Base-by-base conservation (phyloP, 306 rosid genomes). In the Prunus armeniaca region DNA sequence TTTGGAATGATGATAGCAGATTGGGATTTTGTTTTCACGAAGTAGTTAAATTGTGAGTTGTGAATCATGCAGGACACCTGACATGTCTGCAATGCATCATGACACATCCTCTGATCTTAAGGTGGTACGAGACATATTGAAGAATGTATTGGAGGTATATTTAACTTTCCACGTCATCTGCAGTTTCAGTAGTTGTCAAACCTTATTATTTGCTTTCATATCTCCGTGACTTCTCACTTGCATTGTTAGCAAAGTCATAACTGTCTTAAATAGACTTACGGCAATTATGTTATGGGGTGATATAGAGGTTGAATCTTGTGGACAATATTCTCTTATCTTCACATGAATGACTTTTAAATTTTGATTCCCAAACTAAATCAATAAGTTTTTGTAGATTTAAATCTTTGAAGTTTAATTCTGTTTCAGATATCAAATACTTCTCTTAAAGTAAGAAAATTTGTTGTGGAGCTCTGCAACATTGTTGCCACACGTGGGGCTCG, bases 401-500 rank as follows among this genome's bases (percentile, higher is more conserved):
- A 20, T 24, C 71, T 70, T 52, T 69, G 51, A 68, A 38, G 17
- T 51, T 76, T 20, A 28, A 20, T 52, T 32, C 43, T 52, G 58
- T 45, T 68, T 77, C 82, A 93, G 98, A 88, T 93, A 88, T 43
- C 91, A 28, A 86, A 88, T 80, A 77, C 89, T 71, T 83, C 92
- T 76, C 77, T 88, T 50, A 73, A 87, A 85, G 83, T 79, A 68
- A 86, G 98, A 73, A 83, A 80, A 78, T 60, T 85, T 43, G 74
- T 93, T 27, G 85, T 93, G 74, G 88, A 89, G 78, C 56, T 93
- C 64, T 91, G 98, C 84, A 87, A 93, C 58, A 78, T 90, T 5
- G 86, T 93, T 69, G 93, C 96, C 9, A 85, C 90, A 10, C 96
- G 98, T 5, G 98, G 97, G 12, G 96, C 98, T 15, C 91, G 96